Percentiles rank a stretch among this genome's conserved stretches.
Evolutionary conservation across 768 basidiomycete species (phyloP).

Genomic region (Pleurotus sapidus): DNA sequence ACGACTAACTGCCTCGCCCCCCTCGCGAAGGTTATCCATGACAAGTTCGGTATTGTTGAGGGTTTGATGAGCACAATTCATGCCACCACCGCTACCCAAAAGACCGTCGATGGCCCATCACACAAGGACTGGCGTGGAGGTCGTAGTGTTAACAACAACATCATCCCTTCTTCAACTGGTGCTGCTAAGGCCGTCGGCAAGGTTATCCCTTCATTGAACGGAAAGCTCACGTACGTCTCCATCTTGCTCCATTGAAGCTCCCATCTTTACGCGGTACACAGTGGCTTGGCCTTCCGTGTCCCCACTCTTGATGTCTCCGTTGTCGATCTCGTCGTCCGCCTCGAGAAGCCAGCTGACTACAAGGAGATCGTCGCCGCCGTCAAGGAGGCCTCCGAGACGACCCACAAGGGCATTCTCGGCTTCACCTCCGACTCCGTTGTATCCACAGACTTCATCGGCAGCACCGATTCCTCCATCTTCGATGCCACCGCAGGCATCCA

Average conservation of each 20-base stretch:
- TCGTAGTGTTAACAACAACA: conserved; percentile 95
- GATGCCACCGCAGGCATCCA: conserved; percentile 92
- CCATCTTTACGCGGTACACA: conserved; percentile 22
- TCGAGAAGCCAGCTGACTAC: conserved; percentile 83
- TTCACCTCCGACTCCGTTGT: conserved; percentile 96
- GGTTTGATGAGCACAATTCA: conserved; percentile 99
- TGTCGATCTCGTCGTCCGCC: conserved; percentile 93
- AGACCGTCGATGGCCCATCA: conserved; percentile 93
- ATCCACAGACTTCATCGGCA: conserved; percentile 89
- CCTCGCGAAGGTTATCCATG: conserved; percentile 96
- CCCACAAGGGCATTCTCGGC: conserved; percentile 71
- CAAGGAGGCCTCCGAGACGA: conserved; percentile 73
- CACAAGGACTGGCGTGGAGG: conserved; percentile 98
- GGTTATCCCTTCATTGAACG: conserved; percentile 94
- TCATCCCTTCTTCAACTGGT: conserved; percentile 98
- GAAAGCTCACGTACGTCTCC: conserved; percentile 86
- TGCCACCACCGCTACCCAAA: conserved; percentile 93
- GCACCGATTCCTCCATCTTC: conserved; percentile 82
- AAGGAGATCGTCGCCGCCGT: conserved; percentile 87
- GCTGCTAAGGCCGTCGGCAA: conserved; percentile 99
- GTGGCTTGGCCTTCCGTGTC: conserved; percentile 95
- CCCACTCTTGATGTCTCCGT: conserved; percentile 97
- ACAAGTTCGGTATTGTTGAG: conserved; percentile 95
- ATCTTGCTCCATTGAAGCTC: neutral
- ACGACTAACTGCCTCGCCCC: conserved; percentile 99